Conservation (phyloP, 2,329 filamentous ascomycete species). For the Cercospora sesami region DNA sequence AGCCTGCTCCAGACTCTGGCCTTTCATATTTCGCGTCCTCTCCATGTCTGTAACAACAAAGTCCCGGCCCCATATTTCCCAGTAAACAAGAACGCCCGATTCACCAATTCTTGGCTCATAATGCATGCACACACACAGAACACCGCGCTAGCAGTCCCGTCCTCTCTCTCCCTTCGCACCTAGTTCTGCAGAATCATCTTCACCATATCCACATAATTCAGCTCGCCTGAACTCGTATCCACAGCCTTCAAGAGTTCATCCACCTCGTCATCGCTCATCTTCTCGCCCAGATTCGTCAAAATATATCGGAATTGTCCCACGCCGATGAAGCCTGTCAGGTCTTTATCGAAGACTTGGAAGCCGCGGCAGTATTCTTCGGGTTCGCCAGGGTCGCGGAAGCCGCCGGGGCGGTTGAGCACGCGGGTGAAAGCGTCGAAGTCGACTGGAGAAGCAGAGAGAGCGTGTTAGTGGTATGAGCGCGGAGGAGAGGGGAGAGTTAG, state of each 20-base stretch:
- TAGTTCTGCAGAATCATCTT: constrained; percentile 46
- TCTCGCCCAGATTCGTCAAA: constrained; percentile 95
- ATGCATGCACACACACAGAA: constrained; percentile 2
- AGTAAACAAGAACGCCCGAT: background rate
- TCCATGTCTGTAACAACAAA: background rate
- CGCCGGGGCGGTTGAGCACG: constrained; percentile 93
- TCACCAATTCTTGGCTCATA: constrained; percentile 4
- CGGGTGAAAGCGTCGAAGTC: constrained; percentile 98
- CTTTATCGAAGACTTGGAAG: constrained; percentile 99
- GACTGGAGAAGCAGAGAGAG: constrained; percentile 57
- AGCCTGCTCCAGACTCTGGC: background rate
- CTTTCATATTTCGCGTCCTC: background rate
- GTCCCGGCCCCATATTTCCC: background rate
- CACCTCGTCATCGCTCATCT: constrained; percentile 98
- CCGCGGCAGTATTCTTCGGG: constrained; percentile 98
- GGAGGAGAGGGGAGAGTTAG: background rate
- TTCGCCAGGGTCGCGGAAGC: constrained; percentile 97
- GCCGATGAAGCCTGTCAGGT: constrained; percentile 96
- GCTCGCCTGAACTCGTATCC: constrained; percentile 91
- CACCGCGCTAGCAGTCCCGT: too few species aligned
- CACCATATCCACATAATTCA: constrained; percentile 75
- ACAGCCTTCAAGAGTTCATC: constrained; percentile 98
- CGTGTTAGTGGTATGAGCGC: constrained; percentile 6
- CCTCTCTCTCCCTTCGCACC: too few species aligned
- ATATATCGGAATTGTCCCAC: constrained; percentile 97